Percentiles rank a stretch among this genome's conserved stretches.
phyloP scores from a whole-genome alignment of 208 protist genomes.

The Leishmania tarentolae region DNA sequence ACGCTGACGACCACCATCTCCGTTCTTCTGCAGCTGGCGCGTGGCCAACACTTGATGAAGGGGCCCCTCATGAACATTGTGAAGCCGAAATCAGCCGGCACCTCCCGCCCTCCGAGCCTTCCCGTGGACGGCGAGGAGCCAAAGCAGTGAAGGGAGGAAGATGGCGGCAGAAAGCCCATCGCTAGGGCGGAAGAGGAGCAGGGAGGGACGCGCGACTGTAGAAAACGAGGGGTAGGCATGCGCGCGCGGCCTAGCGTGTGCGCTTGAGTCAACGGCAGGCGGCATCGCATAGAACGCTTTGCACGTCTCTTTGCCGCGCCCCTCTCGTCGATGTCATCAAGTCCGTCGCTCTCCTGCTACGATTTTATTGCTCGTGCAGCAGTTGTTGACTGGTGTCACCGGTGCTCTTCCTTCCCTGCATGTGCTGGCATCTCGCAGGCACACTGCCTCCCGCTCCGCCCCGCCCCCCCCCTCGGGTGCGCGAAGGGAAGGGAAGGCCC shows the following conservation, averaged over 20 bases:
- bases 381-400: too few relatives aligned
- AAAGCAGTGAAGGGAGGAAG: neutral
- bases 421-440: neutral
- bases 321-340: neutral
- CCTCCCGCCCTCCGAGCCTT: neutral
- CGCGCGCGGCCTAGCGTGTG: too few relatives aligned
- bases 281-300: too few relatives aligned
- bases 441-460: neutral
- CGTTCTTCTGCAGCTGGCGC: conserved; percentile 57
- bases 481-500: neutral
- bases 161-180: neutral
- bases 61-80: conserved; percentile 1
- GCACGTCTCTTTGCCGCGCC: neutral
- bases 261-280: neutral
- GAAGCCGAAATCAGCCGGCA: neutral
- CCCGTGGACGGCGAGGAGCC: neutral
- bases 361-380: too few relatives aligned
- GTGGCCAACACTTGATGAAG: conserved; percentile 11
- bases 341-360: neutral
- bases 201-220: too few relatives aligned
- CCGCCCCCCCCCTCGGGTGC: too few relatives aligned
- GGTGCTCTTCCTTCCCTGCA: too few relatives aligned
- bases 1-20: conserved; percentile 65
- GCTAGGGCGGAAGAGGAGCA: neutral
- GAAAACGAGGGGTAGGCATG: neutral